These are phyloP conservation scores for grape (Vitis vinifera) DNA, from an alignment of 164 flowering plant species.

Conservation along the genomic window DNA sequence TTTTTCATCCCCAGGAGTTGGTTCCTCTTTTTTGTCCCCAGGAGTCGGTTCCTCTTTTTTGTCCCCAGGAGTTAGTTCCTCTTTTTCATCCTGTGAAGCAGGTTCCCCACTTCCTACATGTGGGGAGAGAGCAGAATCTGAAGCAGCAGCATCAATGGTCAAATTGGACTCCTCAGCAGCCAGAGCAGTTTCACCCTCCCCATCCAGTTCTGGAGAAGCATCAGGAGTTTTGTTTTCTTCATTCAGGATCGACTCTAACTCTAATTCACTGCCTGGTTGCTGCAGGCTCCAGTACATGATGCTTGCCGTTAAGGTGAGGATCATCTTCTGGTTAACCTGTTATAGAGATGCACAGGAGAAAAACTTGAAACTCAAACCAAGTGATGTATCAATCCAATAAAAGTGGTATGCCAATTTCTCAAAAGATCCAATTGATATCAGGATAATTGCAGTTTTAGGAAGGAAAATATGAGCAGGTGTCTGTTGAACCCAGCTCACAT, in stretches of 20 bases:
- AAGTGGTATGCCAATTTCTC: background rate
- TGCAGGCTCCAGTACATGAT: constrained; percentile 57
- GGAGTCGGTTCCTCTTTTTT: background rate
- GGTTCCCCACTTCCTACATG: constrained; percentile 1
- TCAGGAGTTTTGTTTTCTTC: constrained; percentile 13
- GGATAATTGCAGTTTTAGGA: no score
- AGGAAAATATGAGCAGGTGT: no score
- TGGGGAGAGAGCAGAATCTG: constrained; percentile 8
- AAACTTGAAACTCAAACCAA: background rate
- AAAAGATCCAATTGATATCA: no score
- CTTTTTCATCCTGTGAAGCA: background rate
- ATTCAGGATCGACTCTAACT: background rate
- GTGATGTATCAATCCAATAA: background rate
- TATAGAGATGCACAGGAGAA: background rate
- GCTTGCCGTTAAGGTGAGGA: constrained; percentile 47
- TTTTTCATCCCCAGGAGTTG: no score
- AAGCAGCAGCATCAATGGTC: constrained; percentile 12
- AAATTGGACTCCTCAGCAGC: constrained; percentile 14
- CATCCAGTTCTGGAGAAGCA: constrained; percentile 11
- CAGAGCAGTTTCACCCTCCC: constrained; percentile 2
- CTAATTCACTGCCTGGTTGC: constrained; percentile 6
- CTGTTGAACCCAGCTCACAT: no score
- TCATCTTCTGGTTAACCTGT: constrained; percentile 57
- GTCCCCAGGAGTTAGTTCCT: constrained; percentile 3
- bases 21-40: background rate